Evolutionary conservation across 2,329 filamentous ascomycete genomes (phyloP), one percentile per base, ranked within the genome.

Genomic region (Thielaviopsis punctulata): DNA sequence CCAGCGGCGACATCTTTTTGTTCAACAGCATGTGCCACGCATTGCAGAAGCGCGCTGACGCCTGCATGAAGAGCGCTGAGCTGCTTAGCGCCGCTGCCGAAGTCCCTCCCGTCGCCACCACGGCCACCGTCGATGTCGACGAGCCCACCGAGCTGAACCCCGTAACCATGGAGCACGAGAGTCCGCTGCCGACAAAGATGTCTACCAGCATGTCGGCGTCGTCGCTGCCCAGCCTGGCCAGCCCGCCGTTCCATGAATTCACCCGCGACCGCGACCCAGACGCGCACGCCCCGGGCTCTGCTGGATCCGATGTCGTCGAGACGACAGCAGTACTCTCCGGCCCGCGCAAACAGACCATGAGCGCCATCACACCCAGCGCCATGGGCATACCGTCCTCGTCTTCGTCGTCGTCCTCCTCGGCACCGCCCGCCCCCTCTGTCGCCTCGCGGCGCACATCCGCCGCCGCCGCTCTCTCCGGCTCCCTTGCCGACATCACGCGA

Each of bases 21-120:
- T 80, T 80, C 57, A 71, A 77, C 58, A 65, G 65, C 1, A 59
- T 72, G n/a, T 79, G 75, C 57, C 56, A 68, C 41, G 62, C 61
- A 2, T 64, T 80, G 3, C 73, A 79, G 54, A 64, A 63, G 51
- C 72, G 73, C 6, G 69, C 75, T 1, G 69, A 75, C 43, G 66
- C 69, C 2, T 79, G 75, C 56, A 68, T 75, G 43, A 66, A 68
- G 13, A 69, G 69, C 49, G 65, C 76, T 4, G 72, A 77, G 52
- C 61, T 63, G 2, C 60, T 69, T 7, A 72, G 72, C 3, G 62
- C 27, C 15, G 41, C 48, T 6, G 30, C n/a, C 23, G 23, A 24
- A 9, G 19, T 36, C 12, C 25, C 39, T 7, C 13, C 41, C 13
- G 19, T 27, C 4, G 41, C 19, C 3, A 10, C 22, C 5, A 15